Percentiles rank a stretch among this genome's conserved stretches.
These are phyloP conservation scores for Cladophialophora carrionii DNA, from an alignment of 2,329 filamentous ascomycete species.

Conservation along the genomic window DNA sequence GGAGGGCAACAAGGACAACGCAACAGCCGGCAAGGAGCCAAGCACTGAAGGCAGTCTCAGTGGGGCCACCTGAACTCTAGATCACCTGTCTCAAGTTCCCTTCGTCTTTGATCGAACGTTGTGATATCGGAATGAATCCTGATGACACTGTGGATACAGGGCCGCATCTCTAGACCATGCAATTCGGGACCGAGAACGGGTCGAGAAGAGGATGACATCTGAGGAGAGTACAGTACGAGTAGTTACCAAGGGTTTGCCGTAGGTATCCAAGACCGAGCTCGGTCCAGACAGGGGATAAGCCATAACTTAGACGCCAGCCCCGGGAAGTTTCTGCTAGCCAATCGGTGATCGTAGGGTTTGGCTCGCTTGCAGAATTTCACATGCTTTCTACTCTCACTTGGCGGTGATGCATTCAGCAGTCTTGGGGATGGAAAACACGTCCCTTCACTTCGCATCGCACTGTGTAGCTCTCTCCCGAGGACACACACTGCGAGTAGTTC, in stretches of 20 bases:
- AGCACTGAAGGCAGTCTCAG: constrained; percentile 35
- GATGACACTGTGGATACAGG: constrained; percentile 26
- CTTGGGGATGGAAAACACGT: neutral
- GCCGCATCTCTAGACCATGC: constrained; percentile 27
- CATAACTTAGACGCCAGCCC: neutral
- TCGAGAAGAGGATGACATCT: neutral
- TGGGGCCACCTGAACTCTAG: constrained; percentile 36
- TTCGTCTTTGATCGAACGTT: constrained; percentile 11
- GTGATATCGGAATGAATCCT: constrained; percentile 23
- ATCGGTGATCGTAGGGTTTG: constrained; percentile 9
- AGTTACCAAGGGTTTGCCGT: neutral
- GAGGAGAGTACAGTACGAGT: neutral
- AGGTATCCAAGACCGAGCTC: neutral
- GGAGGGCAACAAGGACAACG: constrained; percentile 31
- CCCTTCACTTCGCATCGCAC: neutral
- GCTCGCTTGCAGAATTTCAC: constrained; percentile 16
- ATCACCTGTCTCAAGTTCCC: constrained; percentile 8
- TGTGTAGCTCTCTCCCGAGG: no score
- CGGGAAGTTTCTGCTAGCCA: constrained; percentile 6
- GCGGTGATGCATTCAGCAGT: neutral
- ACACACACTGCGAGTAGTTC: no score
- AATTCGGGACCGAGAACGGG: neutral
- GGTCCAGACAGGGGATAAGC: neutral
- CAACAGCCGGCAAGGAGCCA: constrained; percentile 26
- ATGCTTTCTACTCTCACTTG: constrained; percentile 10